A percentile compares a stretch with the other conserved stretches of the same genome.
phyloP scores from a whole-genome alignment of 2,329 filamentous ascomycete species.

The Aspergillus flavus region DNA sequence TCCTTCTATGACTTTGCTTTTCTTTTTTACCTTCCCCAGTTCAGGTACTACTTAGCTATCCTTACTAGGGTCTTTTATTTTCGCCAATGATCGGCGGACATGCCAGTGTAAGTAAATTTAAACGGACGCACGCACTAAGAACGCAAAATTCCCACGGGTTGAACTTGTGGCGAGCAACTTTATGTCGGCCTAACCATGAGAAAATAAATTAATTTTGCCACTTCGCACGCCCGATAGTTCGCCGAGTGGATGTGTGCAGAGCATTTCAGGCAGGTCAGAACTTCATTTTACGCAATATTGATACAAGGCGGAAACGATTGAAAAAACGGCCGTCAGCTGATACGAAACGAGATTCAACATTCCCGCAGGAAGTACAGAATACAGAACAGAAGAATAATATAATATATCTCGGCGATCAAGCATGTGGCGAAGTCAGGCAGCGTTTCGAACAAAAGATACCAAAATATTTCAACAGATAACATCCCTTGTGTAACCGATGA shows the following conservation, averaged over 20 bases:
- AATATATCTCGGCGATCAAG: not conserved
- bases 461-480: not conserved
- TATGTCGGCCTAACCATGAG: not conserved
- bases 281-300: conserved; percentile 3
- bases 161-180: not conserved
- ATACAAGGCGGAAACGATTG: not conserved
- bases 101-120: not conserved
- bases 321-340: not conserved
- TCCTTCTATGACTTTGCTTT: not conserved
- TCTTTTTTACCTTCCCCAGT: not conserved
- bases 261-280: not conserved
- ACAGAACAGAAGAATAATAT: not conserved
- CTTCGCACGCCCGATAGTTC: not conserved
- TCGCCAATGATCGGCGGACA: not conserved
- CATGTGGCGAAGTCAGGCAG: not conserved
- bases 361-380: not conserved
- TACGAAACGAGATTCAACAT: not conserved
- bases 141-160: not conserved
- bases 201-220: not conserved
- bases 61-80: not conserved
- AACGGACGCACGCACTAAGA: not conserved
- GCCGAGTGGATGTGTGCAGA: not conserved
- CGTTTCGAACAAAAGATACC: not conserved
- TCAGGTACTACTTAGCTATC: conserved; percentile 1
- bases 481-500: not conserved